Conservation (phyloP, 2,329 filamentous ascomycete genomes). For the Cordyceps cateniannulata region DNA sequence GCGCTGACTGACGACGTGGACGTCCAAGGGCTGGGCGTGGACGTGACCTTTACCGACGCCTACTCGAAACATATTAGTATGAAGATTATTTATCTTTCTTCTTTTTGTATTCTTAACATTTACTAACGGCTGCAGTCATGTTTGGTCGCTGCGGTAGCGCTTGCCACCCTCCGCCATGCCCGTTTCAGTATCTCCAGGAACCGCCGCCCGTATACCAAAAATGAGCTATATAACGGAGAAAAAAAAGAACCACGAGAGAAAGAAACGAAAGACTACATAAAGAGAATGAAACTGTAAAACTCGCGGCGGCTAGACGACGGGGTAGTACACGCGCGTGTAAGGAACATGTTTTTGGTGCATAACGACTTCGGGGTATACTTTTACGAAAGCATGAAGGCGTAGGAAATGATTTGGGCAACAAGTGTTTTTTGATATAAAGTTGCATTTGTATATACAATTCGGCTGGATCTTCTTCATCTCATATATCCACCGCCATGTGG, state of each 20-base stretch:
- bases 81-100: background rate
- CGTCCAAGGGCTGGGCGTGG: constrained; percentile 24
- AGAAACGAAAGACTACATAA: background rate
- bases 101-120: background rate
- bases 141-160: constrained; percentile 22
- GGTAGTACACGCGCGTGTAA: background rate
- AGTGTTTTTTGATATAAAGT: background rate
- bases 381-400: background rate
- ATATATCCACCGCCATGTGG: too few relatives aligned
- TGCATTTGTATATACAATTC: background rate
- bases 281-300: background rate
- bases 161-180: constrained; percentile 28
- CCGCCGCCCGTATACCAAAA: constrained; percentile 30
- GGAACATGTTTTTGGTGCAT: background rate
- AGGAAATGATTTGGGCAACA: background rate
- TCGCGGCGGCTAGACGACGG: background rate
- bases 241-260: background rate
- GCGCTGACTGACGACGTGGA: constrained; percentile 31
- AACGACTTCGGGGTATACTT: background rate
- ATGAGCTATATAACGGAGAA: too few relatives aligned
- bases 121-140: constrained; percentile 25
- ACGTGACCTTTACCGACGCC: constrained; percentile 31
- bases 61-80: constrained; percentile 31
- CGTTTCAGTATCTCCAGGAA: constrained; percentile 31
- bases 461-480: too few relatives aligned